These are phyloP conservation scores for Fagopyrum tataricum DNA, from an alignment of 148 eudicot species.

Conservation along the genomic window DNA sequence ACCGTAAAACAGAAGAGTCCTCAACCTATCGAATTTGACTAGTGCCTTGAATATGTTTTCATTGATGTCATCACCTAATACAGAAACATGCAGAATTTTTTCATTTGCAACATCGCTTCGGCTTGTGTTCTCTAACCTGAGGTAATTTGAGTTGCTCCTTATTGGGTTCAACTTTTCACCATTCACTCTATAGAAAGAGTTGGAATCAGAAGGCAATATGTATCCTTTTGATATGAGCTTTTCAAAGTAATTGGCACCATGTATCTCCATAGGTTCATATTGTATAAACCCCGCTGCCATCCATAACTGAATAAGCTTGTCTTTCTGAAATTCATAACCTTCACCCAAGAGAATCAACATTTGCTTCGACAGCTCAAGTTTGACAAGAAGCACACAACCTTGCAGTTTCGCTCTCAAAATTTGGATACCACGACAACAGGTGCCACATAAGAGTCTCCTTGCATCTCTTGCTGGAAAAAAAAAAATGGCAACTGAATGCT, in stretches of 20 bases:
- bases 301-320: background rate
- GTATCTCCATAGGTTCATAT: background rate
- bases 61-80: background rate
- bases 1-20: slow-evolving; percentile 15
- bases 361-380: background rate
- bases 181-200: background rate
- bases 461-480: background rate
- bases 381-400: background rate
- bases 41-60: background rate
- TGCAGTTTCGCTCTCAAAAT: background rate
- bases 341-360: background rate
- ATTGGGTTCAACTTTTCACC: background rate
- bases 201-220: background rate
- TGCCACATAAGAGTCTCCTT: background rate
- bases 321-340: slow-evolving; percentile 1
- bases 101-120: background rate
- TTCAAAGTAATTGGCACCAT: slow-evolving; percentile 1
- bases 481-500: background rate
- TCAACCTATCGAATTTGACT: background rate
- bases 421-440: background rate
- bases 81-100: background rate
- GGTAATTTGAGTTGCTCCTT: background rate
- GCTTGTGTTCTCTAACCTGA: background rate
- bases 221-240: background rate
- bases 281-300: background rate